Percentiles rank a stretch among this genome's conserved stretches.
phyloP scores from a whole-genome alignment of 768 basidiomycete genomes.

The Pleurotus sapidus region DNA sequence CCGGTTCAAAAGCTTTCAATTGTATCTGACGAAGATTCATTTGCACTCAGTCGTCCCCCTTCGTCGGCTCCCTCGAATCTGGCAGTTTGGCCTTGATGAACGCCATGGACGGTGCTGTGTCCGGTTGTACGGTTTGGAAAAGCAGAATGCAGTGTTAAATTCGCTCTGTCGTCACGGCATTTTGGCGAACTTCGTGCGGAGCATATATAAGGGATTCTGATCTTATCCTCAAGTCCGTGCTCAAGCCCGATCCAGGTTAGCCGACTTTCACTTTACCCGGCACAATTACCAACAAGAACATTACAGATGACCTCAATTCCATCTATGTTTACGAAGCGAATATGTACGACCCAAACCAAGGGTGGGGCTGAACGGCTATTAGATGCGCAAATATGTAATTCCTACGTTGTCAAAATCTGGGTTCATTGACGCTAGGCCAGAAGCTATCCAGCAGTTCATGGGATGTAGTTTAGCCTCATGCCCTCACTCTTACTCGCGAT shows the following conservation, averaged over 20 bases:
- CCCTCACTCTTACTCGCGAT: neutral
- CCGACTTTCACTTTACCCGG: neutral
- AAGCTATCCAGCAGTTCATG: slow-evolving; percentile 78
- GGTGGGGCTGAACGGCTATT: slow-evolving; percentile 83
- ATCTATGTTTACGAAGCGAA: slow-evolving; percentile 95
- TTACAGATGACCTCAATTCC: slow-evolving; percentile 80
- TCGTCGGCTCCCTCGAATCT: slow-evolving; percentile 38
- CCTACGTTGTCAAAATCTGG: slow-evolving; percentile 79
- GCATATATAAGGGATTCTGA: slow-evolving; percentile 88
- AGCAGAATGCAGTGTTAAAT: slow-evolving; percentile 58
- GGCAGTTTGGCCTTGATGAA: slow-evolving; percentile 68
- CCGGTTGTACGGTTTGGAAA: slow-evolving; percentile 67
- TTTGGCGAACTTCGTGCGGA: slow-evolving; percentile 75
- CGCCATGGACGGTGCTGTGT: slow-evolving; percentile 78
- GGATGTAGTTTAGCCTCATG: slow-evolving; percentile 33
- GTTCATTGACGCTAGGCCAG: slow-evolving; percentile 82
- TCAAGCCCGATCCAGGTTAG: slow-evolving; percentile 90
- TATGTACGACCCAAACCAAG: slow-evolving; percentile 84
- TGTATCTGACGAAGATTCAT: slow-evolving; percentile 29
- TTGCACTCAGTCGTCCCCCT: slow-evolving; percentile 19
- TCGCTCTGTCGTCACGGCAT: slow-evolving; percentile 72
- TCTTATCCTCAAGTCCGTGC: slow-evolving; percentile 62
- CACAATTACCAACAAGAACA: neutral
- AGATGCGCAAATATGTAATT: slow-evolving; percentile 73
- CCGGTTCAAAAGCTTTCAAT: slow-evolving; percentile 1